Conservation (phyloP, 768 basidiomycete genomes). For the Suillus plorans region DNA sequence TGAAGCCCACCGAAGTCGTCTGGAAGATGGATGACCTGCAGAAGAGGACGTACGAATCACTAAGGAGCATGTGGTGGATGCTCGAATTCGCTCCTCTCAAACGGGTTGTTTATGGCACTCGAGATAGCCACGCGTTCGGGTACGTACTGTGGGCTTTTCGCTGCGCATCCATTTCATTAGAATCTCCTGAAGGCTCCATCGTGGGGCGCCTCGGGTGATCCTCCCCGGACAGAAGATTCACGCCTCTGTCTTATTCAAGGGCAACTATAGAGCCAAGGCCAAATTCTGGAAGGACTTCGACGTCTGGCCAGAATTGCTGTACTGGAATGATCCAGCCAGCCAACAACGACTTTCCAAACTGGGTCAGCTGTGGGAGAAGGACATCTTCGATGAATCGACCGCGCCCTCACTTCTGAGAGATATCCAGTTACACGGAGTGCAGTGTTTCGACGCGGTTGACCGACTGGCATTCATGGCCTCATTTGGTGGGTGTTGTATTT, state of each 20-base stretch:
- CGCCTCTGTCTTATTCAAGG: slow-evolving; percentile 9
- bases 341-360: slow-evolving; percentile 3
- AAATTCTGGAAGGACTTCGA: slow-evolving; percentile 7
- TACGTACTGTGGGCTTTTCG: neutral
- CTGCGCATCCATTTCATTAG: neutral
- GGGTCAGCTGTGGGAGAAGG: slow-evolving; percentile 9
- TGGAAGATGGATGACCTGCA: slow-evolving; percentile 10
- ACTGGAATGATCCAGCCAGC: slow-evolving; percentile 12
- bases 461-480: slow-evolving; percentile 10
- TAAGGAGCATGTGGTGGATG: neutral
- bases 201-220: neutral
- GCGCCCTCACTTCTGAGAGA: neutral
- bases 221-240: slow-evolving; percentile 13
- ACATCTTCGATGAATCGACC: slow-evolving; percentile 5
- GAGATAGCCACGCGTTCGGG: neutral
- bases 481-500: slow-evolving; percentile 2
- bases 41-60: slow-evolving; percentile 7
- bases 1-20: neutral
- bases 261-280: slow-evolving; percentile 7
- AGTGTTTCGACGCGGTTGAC: slow-evolving; percentile 6
- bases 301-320: slow-evolving; percentile 10
- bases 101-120: slow-evolving; percentile 4
- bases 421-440: neutral
- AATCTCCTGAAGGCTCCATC: slow-evolving; percentile 2
- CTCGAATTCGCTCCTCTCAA: slow-evolving; percentile 7